Evolutionary conservation across 2,329 filamentous ascomycete species (phyloP), one percentile per base, ranked within the genome.

Genomic region (Kalaharituber pfeilii): DNA sequence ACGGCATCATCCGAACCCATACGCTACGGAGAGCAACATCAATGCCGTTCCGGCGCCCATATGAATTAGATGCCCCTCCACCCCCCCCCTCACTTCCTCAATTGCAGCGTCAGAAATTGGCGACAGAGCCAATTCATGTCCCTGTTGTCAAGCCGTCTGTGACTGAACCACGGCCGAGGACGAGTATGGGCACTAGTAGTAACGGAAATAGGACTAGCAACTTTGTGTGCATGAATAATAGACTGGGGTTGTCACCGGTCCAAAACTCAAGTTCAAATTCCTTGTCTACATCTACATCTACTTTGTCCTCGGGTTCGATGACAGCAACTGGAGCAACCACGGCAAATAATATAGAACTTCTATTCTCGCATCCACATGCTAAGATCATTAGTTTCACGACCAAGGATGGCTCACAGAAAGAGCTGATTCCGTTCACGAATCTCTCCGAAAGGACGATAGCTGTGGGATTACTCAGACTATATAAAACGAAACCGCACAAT

Each of bases 401-500:
- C 47, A 51, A 53, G 8, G 24, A 29, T 9, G 30, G 24, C 20
- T 15, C 54, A n/a, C 33, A 28, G 33, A 52, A 54, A 26, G 33
- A 54, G 20, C 49, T 58, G 30, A 49, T 61, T 29, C 56, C 59
- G 18, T 60, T 54, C 56, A 61, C 52, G 9, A 59, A 56, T 44
- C 54, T 53, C 7, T 50, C 51, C 5, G 59, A 61, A 51, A 57
- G 58, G 50, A 57, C 56, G 27, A 60, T 61, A 49, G 59, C 59
- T 30, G 57, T 56, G 24, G 59, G 59, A 9, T 56, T 56, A 36
- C 53, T 61, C 30, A 53, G 58, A 26, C 60, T 61, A 11, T 61
- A 61, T 51, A 58, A 56, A 27, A 59, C 59, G 22, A 57, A 60
- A 26, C 59, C 59, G 18, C 59, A 61, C 26, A 53, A 61, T 50